Conservation (phyloP, 371 early-diverging fungal species). For the Coemansia sp. region DNA sequence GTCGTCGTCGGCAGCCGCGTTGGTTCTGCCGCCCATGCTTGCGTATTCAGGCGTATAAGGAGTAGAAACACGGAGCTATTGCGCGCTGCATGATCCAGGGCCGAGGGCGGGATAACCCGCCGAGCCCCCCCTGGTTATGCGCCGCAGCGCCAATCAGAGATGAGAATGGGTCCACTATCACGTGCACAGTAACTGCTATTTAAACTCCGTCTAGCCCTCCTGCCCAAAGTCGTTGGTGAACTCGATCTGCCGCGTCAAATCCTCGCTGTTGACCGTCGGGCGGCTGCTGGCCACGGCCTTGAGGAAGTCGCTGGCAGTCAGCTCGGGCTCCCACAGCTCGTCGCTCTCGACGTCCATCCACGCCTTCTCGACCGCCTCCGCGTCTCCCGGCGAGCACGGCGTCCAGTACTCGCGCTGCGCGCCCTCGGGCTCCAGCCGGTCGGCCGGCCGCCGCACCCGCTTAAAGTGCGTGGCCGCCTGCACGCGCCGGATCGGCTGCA, state of each 20-base stretch:
- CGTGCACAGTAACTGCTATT: neutral
- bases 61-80: slow-evolving; percentile 80
- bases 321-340: slow-evolving; percentile 87
- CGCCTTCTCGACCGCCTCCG: slow-evolving; percentile 82
- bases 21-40: slow-evolving; percentile 82
- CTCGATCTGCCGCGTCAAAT: slow-evolving; percentile 77
- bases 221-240: slow-evolving; percentile 92
- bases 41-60: slow-evolving; percentile 56
- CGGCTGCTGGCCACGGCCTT: slow-evolving; percentile 75
- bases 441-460: slow-evolving; percentile 60
- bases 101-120: slow-evolving; percentile 43
- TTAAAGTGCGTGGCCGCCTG: slow-evolving; percentile 96
- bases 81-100: slow-evolving; percentile 87
- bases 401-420: slow-evolving; percentile 63
- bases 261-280: slow-evolving; percentile 84
- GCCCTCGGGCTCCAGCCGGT: slow-evolving; percentile 53
- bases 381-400: slow-evolving; percentile 95
- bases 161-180: neutral
- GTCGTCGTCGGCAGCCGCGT: slow-evolving; percentile 71
- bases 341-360: slow-evolving; percentile 87
- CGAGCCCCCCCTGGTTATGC: neutral
- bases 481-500: slow-evolving; percentile 96
- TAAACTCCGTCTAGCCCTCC: slow-evolving; percentile 54
- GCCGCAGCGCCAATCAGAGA: slow-evolving; percentile 39
- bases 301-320: slow-evolving; percentile 82